Percentiles rank a stretch among this genome's conserved stretches.
phyloP scores from a whole-genome alignment of 1,284 basidiomycete genomes.

The Bondarzewia mesenterica region DNA sequence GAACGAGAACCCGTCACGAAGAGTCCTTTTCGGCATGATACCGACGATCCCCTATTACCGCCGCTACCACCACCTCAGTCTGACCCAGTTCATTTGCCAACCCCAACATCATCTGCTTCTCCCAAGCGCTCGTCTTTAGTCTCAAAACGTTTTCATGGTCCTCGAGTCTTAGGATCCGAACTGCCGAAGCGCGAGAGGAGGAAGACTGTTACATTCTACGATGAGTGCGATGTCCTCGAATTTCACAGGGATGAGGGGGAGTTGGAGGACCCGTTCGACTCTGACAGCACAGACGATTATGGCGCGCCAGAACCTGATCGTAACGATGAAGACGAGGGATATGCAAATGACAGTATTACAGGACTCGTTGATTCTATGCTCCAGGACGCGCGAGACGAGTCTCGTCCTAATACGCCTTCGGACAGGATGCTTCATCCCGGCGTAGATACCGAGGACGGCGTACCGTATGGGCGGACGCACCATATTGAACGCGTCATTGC shows the following conservation, averaged over 20 bases:
- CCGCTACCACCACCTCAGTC: slow-evolving; percentile 19
- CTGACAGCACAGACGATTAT: slow-evolving; percentile 37
- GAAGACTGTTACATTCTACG: slow-evolving; percentile 84
- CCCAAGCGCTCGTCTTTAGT: slow-evolving; percentile 70
- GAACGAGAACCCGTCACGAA: slow-evolving; percentile 74
- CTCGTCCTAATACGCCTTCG: slow-evolving; percentile 18
- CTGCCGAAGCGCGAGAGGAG: slow-evolving; percentile 39
- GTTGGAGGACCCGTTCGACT: slow-evolving; percentile 28
- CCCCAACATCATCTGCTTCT: slow-evolving; percentile 29
- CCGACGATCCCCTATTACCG: slow-evolving; percentile 20
- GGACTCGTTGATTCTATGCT: slow-evolving; percentile 60
- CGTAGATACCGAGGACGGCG: slow-evolving; percentile 53
- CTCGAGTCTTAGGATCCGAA: slow-evolving; percentile 53
- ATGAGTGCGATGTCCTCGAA: slow-evolving; percentile 83
- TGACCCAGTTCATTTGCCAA: slow-evolving; percentile 13
- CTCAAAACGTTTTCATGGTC: slow-evolving; percentile 77
- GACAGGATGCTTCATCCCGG: slow-evolving; percentile 15
- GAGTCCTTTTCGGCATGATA: slow-evolving; percentile 62
- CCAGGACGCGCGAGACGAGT: slow-evolving; percentile 18
- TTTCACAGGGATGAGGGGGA: slow-evolving; percentile 56
- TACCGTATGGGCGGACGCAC: slow-evolving; percentile 65
- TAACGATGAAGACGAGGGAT: slow-evolving; percentile 22
- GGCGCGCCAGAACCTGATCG: slow-evolving; percentile 22
- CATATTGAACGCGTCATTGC: slow-evolving; percentile 37
- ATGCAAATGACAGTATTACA: slow-evolving; percentile 46